Evolutionary conservation across 176 grass and related monocot genomes (phyloP), one percentile per base, ranked within the genome.

Genomic region (Aegilops sharonensis): DNA sequence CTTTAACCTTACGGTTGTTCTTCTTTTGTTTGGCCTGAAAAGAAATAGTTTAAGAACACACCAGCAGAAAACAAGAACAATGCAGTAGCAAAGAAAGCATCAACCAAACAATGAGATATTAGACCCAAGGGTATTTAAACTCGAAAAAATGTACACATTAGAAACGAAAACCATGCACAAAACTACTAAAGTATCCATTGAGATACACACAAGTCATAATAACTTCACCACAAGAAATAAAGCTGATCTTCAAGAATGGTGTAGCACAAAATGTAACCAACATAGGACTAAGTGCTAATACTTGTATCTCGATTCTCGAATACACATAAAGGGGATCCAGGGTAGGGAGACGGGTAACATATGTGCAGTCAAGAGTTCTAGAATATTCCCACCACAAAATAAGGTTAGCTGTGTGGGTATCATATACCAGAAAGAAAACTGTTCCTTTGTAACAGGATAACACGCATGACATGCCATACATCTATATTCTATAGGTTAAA

Each of bases 1-100:
- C 91, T 89, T 96, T 96, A 77, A 65, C 77, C 86, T 94, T 96
- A 73, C 90, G 90, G 67, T 90, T 96, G 87, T 94, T 94, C 82
- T 91, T 90, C 87, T 96, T 96, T 80, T 96, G 91, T 83, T 96
- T 96, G 42, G 87, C 76, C 94, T 96, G 73, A 61, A 88, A 78
- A 76, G 50, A 81, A 45, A 52, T 35, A 64, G 56, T 30, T 39
- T 69, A 66, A 87, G 27, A 85, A n/a, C 18, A 70, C 27, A n/a
- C 10, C 42, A 60, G 34, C n/a, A 27, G 17, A 9, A 69, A 80
- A 15, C 8, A 83, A 39, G 56, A 79, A 79, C 47, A 75, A 80
- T 54, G 75, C 61, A 68, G 68, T 21, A 81, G 61, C 6, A 35
- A 50, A 29, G 42, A 75, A 81, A 78, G 59, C 18, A 79, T 73